Percentiles rank a stretch among this genome's conserved stretches.
Evolutionary conservation across 192 early-diverging fungal species (phyloP).

Genomic region (Podila clonocystis): DNA sequence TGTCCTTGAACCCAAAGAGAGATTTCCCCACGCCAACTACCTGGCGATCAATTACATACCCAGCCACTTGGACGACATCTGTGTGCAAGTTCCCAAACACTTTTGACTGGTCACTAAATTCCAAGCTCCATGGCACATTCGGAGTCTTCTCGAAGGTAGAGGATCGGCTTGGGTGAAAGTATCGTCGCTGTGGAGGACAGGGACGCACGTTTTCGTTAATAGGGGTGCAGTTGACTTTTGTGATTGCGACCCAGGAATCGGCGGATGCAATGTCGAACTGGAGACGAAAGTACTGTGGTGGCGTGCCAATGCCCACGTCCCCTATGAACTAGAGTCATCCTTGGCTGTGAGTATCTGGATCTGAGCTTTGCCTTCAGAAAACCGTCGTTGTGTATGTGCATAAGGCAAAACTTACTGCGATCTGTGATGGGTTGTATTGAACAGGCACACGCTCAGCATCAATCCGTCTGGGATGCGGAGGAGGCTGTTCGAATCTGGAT

Average conservation of each 20-base stretch:
- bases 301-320: slow-evolving; percentile 69
- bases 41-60: slow-evolving; percentile 59
- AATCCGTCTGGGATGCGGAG: neutral
- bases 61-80: slow-evolving; percentile 64
- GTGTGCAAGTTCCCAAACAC: slow-evolving; percentile 22
- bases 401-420: slow-evolving; percentile 2
- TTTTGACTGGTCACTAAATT: slow-evolving; percentile 38
- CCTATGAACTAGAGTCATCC: slow-evolving; percentile 53
- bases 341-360: neutral
- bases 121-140: slow-evolving; percentile 25
- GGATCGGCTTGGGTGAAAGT: slow-evolving; percentile 11
- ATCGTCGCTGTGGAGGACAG: slow-evolving; percentile 19
- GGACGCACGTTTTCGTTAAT: slow-evolving; percentile 3
- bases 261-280: slow-evolving; percentile 67
- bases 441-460: slow-evolving; percentile 5
- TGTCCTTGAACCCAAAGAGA: slow-evolving; percentile 47
- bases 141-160: slow-evolving; percentile 6
- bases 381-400: too few species aligned
- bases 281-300: slow-evolving; percentile 66
- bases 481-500: neutral
- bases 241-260: slow-evolving; percentile 64
- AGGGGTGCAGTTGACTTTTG: slow-evolving; percentile 5
- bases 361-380: neutral
- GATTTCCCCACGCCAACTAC: slow-evolving; percentile 67
- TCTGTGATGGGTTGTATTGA: slow-evolving; percentile 3